Conservation (phyloP, 2,329 filamentous ascomycete species). For the Aureobasidium pullulans region DNA sequence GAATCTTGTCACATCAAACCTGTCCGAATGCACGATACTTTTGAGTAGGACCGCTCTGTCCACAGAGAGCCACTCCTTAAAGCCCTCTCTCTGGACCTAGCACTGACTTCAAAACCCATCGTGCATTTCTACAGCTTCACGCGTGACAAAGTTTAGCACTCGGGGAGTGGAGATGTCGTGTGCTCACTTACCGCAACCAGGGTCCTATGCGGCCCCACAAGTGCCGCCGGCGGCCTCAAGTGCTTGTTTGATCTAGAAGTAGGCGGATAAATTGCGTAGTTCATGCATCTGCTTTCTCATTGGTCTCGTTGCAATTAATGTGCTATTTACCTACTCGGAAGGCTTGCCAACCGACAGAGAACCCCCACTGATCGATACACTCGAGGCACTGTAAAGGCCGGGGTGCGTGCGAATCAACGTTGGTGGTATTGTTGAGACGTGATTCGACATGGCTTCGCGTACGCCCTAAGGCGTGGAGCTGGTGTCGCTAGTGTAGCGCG, state of each 20-base stretch:
- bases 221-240: neutral
- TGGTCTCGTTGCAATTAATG: conserved; percentile 9
- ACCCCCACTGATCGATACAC: neutral
- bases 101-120: too few species aligned
- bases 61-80: too few species aligned
- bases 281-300: conserved; percentile 5
- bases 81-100: too few species aligned
- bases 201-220: neutral
- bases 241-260: conserved; percentile 7
- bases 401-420: neutral
- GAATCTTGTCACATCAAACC: too few species aligned
- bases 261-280: conserved; percentile 3
- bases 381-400: neutral
- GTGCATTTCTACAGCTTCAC: too few species aligned
- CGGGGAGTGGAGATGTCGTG: neutral
- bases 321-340: neutral
- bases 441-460: conserved; percentile 4
- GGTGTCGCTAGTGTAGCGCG: neutral
- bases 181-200: neutral
- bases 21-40: too few species aligned
- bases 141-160: too few species aligned
- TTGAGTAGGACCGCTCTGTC: too few species aligned
- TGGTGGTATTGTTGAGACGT: neutral
- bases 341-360: neutral
- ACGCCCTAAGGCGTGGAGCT: neutral